phyloP scores from a whole-genome alignment of 352 stramenopile genomes.

The Halophytophthora polymorphica region DNA sequence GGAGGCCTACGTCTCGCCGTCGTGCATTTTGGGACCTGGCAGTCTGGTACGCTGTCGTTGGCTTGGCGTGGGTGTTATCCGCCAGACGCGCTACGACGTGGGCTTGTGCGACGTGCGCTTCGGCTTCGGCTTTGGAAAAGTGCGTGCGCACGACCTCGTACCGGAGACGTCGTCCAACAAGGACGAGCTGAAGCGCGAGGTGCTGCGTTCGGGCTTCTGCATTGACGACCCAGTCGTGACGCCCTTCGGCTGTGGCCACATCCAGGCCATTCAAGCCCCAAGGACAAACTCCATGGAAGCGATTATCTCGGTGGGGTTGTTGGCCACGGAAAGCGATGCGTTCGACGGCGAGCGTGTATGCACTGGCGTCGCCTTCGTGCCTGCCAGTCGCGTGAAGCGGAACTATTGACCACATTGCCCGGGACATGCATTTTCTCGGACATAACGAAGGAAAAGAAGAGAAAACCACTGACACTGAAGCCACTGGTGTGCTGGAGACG shows the following conservation, averaged over 20 bases:
- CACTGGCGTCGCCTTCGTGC: constrained; percentile 19
- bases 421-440: not conserved
- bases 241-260: constrained; percentile 56
- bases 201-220: constrained; percentile 26
- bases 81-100: constrained; percentile 50
- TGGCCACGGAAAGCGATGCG: constrained; percentile 13
- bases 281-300: constrained; percentile 5
- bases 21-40: constrained; percentile 42
- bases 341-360: not conserved
- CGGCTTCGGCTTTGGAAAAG: constrained; percentile 52
- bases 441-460: constrained; percentile 10
- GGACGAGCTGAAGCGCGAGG: constrained; percentile 15
- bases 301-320: constrained; percentile 20
- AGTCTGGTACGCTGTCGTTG: constrained; percentile 42
- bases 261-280: constrained; percentile 28
- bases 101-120: constrained; percentile 67
- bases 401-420: constrained; percentile 19
- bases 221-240: constrained; percentile 66
- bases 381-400: constrained; percentile 16
- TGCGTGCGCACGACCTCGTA: constrained; percentile 50
- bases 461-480: too few species aligned
- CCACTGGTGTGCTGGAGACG: too few species aligned
- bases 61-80: constrained; percentile 65
- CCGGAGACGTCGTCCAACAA: constrained; percentile 40
- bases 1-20: constrained; percentile 52